These are phyloP conservation scores for Trebouxia sp. DNA, from an alignment of 139 green algal genomes.

Conservation along the genomic window DNA sequence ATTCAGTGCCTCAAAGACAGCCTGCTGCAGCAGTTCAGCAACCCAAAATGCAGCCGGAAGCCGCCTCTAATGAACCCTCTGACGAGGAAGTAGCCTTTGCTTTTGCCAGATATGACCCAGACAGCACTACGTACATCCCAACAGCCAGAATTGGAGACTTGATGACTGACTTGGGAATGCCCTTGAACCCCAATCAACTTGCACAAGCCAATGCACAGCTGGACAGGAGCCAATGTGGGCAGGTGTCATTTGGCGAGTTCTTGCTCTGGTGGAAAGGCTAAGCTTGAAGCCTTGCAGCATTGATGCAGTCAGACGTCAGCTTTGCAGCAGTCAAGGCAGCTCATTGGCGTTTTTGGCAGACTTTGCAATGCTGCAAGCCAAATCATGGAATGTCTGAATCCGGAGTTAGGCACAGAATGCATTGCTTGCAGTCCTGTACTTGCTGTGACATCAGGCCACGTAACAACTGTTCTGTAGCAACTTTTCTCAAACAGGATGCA, in stretches of 20 bases:
- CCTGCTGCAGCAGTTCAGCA: background rate
- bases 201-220: conserved; percentile 63
- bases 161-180: conserved; percentile 57
- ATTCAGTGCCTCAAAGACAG: background rate
- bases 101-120: conserved; percentile 58
- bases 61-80: conserved; percentile 35
- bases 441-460: background rate
- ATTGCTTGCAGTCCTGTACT: no score
- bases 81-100: conserved; percentile 61
- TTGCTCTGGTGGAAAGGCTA: conserved; percentile 67
- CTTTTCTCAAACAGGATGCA: no score
- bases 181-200: conserved; percentile 53
- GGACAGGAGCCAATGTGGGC: conserved; percentile 44
- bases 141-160: conserved; percentile 46
- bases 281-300: no score
- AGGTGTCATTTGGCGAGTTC: conserved; percentile 71
- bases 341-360: no score
- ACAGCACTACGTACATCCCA: conserved; percentile 51
- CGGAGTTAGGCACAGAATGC: no score
- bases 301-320: no score
- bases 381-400: no score
- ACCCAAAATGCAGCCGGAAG: background rate
- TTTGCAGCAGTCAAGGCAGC: conserved; percentile 7
- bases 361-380: no score
- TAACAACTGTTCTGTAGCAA: background rate